A percentile compares a stretch with the other conserved stretches of the same genome.
phyloP scores from a whole-genome alignment of 345 rosid species.

The Camelina sativa region DNA sequence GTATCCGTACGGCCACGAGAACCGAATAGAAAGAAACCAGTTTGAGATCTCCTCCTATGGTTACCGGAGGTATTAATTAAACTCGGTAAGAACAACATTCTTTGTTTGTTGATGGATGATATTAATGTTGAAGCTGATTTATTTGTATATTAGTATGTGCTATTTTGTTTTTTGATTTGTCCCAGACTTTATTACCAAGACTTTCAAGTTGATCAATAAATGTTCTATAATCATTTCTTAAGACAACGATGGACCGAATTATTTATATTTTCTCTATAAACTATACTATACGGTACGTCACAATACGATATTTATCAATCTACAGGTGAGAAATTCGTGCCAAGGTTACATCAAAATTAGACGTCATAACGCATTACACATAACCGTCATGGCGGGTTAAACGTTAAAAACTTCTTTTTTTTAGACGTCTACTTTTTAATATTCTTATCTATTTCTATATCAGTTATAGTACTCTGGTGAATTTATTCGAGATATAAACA shows the following conservation, averaged over 20 bases:
- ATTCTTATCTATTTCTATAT: neutral
- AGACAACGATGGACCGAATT: no score
- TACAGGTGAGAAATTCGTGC: no score
- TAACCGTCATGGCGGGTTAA: neutral
- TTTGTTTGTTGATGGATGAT: neutral
- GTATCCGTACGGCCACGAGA: slow-evolving; percentile 54
- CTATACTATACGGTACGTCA: no score
- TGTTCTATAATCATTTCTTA: no score
- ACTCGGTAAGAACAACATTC: slow-evolving; percentile 20
- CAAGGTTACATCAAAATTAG: no score
- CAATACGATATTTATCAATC: no score
- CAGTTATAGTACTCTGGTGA: no score
- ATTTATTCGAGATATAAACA: neutral
- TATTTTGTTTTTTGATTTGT: slow-evolving; percentile 17
- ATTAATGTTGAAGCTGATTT: slow-evolving; percentile 25
- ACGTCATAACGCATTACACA: no score
- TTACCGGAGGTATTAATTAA: slow-evolving; percentile 28
- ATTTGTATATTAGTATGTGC: neutral
- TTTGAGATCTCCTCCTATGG: slow-evolving; percentile 37
- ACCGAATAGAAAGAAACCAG: slow-evolving; percentile 20
- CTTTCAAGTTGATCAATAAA: neutral
- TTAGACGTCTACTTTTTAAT: neutral
- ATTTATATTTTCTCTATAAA: no score
- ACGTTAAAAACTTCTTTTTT: no score
- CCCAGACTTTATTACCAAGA: neutral